phyloP scores from a whole-genome alignment of 176 grass and related monocot genomes.

The Oryza officinalis region DNA sequence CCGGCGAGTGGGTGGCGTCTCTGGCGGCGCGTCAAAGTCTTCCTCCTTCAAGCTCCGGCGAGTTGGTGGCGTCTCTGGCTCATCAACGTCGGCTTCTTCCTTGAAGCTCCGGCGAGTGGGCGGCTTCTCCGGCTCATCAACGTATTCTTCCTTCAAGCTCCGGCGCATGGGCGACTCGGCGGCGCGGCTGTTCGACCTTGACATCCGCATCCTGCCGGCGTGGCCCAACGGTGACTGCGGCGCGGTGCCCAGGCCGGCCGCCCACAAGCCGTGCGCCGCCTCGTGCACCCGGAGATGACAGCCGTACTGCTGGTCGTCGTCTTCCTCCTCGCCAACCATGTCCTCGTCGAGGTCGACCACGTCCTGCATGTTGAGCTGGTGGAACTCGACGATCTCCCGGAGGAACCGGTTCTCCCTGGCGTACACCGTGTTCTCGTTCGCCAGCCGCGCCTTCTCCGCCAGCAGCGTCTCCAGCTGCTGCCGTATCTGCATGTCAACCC shows the following conservation, averaged over 20 bases:
- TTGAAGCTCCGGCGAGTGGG: neutral
- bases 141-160: neutral
- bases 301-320: neutral
- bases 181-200: neutral
- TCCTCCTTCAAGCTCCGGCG: neutral
- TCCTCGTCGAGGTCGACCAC: slow-evolving; percentile 61
- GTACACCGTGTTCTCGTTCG: slow-evolving; percentile 75
- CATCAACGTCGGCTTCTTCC: neutral
- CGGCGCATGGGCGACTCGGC: neutral
- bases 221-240: neutral
- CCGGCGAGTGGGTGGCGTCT: neutral
- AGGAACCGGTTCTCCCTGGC: slow-evolving; percentile 87
- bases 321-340: slow-evolving; percentile 42
- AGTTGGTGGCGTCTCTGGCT: neutral
- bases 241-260: neutral
- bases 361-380: slow-evolving; percentile 84
- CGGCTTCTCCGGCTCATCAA: neutral
- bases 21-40: neutral
- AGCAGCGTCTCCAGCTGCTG: slow-evolving; percentile 84
- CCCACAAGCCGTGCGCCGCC: too few species aligned
- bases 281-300: too few species aligned
- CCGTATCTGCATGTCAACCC: slow-evolving; percentile 51
- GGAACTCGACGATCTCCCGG: slow-evolving; percentile 82
- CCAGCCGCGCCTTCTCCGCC: slow-evolving; percentile 79
- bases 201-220: neutral